These are phyloP conservation scores for Xylaria sp. DNA, from an alignment of 495 filamentous ascomycete genomes.

Conservation along the genomic window DNA sequence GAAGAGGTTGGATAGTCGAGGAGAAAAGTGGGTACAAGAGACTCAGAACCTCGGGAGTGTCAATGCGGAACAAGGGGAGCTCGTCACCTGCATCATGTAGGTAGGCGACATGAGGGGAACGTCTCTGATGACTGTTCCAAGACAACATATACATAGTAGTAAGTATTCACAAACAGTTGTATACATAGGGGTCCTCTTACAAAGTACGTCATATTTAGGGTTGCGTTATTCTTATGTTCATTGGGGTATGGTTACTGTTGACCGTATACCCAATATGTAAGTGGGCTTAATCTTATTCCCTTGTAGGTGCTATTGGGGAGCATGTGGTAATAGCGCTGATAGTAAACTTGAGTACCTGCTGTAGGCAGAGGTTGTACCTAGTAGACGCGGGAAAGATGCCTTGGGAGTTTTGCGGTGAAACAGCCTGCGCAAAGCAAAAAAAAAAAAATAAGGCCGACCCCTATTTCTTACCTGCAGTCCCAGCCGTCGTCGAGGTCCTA, in stretches of 20 bases:
- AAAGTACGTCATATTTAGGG: neutral
- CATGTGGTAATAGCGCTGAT: neutral
- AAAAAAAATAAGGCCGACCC: slow-evolving; percentile 38
- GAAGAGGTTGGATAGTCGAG: slow-evolving; percentile 15
- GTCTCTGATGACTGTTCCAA: slow-evolving; percentile 22
- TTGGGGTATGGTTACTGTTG: neutral
- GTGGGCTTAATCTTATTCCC: neutral
- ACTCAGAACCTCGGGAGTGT: slow-evolving; percentile 21
- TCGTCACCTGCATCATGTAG: slow-evolving; percentile 22
- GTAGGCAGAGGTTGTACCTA: no score
- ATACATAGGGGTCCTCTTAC: neutral
- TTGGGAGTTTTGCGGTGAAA: slow-evolving; percentile 31
- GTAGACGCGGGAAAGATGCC: neutral
- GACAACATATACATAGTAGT: neutral
- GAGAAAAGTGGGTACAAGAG: neutral
- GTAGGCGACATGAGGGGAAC: slow-evolving; percentile 24
- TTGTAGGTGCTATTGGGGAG: no score
- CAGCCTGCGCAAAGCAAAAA: slow-evolving; percentile 33
- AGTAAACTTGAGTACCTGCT: no score
- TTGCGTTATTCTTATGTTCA: neutral
- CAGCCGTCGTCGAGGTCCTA: slow-evolving; percentile 19
- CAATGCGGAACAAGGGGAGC: slow-evolving; percentile 20
- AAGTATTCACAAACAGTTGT: neutral
- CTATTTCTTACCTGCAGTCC: slow-evolving; percentile 23
- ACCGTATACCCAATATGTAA: neutral